Conservation (phyloP, 2,329 filamentous ascomycete genomes). For the Colletotrichum sp. region DNA sequence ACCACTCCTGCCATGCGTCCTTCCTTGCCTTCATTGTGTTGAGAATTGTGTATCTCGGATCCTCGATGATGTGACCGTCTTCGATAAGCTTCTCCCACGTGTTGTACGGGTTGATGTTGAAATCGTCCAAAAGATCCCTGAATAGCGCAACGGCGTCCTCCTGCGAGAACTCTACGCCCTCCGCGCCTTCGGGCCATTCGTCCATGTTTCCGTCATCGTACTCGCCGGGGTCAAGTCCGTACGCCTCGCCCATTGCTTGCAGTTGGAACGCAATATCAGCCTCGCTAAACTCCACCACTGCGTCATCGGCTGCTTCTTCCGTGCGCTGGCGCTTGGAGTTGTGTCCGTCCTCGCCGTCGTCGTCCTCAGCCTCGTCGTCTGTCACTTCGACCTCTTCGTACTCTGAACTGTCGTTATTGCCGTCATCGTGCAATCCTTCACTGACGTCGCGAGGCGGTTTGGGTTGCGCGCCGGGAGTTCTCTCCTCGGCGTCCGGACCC, state of each 20-base stretch:
- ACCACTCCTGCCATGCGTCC: conserved; percentile 87
- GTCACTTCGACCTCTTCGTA: conserved; percentile 79
- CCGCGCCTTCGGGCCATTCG: conserved; percentile 73
- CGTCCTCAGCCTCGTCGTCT: conserved; percentile 48
- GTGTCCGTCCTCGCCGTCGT: conserved; percentile 40
- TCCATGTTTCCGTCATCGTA: conserved; percentile 70
- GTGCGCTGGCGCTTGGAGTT: conserved; percentile 69
- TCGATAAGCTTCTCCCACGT: conserved; percentile 92
- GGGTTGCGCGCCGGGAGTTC: conserved; percentile 1
- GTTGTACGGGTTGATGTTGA: conserved; percentile 82
- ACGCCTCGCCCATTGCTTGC: conserved; percentile 86
- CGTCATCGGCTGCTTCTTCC: conserved; percentile 55
- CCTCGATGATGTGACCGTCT: conserved; percentile 80
- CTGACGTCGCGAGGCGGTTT: not conserved
- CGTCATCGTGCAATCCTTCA: not conserved
- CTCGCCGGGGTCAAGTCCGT: conserved; percentile 77
- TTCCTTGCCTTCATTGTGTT: conserved; percentile 80
- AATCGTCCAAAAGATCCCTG: conserved; percentile 85
- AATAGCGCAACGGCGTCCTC: conserved; percentile 81
- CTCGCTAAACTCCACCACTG: conserved; percentile 82
- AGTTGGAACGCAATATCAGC: conserved; percentile 94
- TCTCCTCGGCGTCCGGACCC: conserved; percentile 18
- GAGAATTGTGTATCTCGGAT: conserved; percentile 85
- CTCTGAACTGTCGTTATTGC: conserved; percentile 65
- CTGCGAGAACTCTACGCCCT: conserved; percentile 73